These are phyloP conservation scores for Rhodomyrtus tomentosa DNA, from an alignment of 345 rosid species.

Conservation along the genomic window DNA sequence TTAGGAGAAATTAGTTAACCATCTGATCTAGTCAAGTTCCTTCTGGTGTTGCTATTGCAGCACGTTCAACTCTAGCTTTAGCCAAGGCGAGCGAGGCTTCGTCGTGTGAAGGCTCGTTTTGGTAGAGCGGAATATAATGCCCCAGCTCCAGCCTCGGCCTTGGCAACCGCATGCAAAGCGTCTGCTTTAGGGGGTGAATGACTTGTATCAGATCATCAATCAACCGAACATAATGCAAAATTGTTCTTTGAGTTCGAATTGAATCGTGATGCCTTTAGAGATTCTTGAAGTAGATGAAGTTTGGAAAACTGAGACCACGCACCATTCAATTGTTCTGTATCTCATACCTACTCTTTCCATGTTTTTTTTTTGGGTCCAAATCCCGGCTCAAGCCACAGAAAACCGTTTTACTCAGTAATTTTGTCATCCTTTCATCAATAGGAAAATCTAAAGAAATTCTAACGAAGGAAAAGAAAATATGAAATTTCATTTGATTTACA, in stretches of 20 bases:
- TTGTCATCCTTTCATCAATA: neutral
- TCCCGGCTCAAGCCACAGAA: neutral
- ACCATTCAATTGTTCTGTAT: neutral
- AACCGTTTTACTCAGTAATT: accelerated
- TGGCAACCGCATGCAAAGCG: accelerated
- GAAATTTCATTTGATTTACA: neutral
- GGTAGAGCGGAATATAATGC: too few relatives aligned
- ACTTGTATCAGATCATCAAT: neutral
- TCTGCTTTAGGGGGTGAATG: neutral
- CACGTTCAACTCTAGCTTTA: too few relatives aligned
- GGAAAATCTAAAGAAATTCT: neutral
- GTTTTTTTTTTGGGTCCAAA: neutral
- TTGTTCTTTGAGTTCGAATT: neutral
- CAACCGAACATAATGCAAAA: neutral
- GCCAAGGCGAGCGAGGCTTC: too few relatives aligned
- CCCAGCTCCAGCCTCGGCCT: too few relatives aligned
- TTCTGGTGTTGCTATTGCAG: too few relatives aligned
- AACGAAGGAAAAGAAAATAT: neutral
- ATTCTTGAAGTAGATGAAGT: neutral
- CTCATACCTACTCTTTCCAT: accelerated
- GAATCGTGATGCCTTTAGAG: neutral
- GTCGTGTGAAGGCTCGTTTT: too few relatives aligned
- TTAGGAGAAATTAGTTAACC: neutral
- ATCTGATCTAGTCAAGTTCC: too few relatives aligned
- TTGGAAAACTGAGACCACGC: neutral